Conservation (phyloP, 2,329 filamentous ascomycete species). For the Pezicula carpinea region DNA sequence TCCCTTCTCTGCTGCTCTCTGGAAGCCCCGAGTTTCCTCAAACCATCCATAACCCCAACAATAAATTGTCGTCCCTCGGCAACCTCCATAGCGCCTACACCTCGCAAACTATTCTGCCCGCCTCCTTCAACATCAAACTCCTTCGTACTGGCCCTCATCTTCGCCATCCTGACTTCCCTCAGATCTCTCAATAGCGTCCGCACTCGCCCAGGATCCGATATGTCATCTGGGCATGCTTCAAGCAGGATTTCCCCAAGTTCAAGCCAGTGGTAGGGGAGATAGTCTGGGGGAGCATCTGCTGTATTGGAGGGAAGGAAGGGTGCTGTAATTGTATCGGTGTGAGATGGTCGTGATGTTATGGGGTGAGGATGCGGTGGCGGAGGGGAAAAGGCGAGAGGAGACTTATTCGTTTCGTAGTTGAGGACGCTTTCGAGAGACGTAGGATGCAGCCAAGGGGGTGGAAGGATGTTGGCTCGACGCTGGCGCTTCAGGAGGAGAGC, state of each 20-base stretch:
- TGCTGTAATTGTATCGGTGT: slow-evolving; percentile 45
- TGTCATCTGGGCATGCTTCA: slow-evolving; percentile 78
- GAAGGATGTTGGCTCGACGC: slow-evolving; percentile 84
- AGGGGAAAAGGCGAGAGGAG: slow-evolving; percentile 69
- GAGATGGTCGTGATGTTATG: slow-evolving; percentile 27
- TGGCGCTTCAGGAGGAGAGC: slow-evolving; percentile 93
- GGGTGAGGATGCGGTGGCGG: slow-evolving; percentile 63
- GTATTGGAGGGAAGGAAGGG: slow-evolving; percentile 79
- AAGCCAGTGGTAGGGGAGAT: slow-evolving; percentile 91
- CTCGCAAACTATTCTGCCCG: slow-evolving; percentile 63
- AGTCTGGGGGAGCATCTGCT: slow-evolving; percentile 59
- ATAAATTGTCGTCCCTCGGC: slow-evolving; percentile 83
- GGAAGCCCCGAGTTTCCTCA: slow-evolving; percentile 78
- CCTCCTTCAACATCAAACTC: slow-evolving; percentile 64
- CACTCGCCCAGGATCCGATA: slow-evolving; percentile 68
- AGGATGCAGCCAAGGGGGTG: slow-evolving; percentile 82
- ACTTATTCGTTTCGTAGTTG: slow-evolving; percentile 70
- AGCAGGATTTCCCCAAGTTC: slow-evolving; percentile 86
- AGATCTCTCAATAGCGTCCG: slow-evolving; percentile 74
- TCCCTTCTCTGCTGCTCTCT: slow-evolving; percentile 74
- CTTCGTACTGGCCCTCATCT: slow-evolving; percentile 72
- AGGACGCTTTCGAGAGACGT: slow-evolving; percentile 73
- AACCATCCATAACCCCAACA: slow-evolving; percentile 77
- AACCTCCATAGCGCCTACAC: slow-evolving; percentile 90
- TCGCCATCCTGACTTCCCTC: slow-evolving; percentile 82